phyloP scores from a whole-genome alignment of 1,284 basidiomycete genomes.

The Ustilago crameri region DNA sequence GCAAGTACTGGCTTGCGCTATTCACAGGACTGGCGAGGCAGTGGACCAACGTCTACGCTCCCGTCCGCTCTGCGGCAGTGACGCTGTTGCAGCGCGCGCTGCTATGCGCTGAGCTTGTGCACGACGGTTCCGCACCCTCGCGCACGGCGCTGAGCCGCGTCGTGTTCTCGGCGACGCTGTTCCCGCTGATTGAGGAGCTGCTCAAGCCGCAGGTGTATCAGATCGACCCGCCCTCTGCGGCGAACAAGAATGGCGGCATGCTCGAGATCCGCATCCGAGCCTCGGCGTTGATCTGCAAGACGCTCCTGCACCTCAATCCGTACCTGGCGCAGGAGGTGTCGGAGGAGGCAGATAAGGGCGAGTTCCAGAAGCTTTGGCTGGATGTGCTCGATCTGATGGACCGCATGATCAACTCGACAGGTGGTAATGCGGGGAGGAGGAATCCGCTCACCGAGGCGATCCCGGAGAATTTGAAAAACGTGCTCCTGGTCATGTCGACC shows the following conservation, averaged over 20 bases:
- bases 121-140: constrained; percentile 68
- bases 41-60: constrained; percentile 83
- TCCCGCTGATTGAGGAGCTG: constrained; percentile 91
- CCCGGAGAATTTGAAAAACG: constrained; percentile 95
- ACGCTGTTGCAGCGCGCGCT: constrained; percentile 86
- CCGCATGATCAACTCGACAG: constrained; percentile 79
- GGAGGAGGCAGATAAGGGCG: constrained; percentile 63
- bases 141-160: constrained; percentile 72
- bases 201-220: constrained; percentile 84
- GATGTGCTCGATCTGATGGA: constrained; percentile 91
- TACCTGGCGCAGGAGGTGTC: background rate
- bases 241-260: constrained; percentile 73
- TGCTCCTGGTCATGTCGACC: constrained; percentile 94
- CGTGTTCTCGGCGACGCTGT: constrained; percentile 88
- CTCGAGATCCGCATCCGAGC: constrained; percentile 88
- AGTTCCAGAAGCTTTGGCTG: constrained; percentile 85
- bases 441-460: constrained; percentile 80
- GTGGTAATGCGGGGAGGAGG: constrained; percentile 31
- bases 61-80: constrained; percentile 86
- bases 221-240: constrained; percentile 74
- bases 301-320: constrained; percentile 91
- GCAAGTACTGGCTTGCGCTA: constrained; percentile 81
- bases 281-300: constrained; percentile 88
- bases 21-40: constrained; percentile 83
- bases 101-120: constrained; percentile 69